Percentiles rank a stretch among this genome's conserved stretches.
Evolutionary conservation across 129 eudicot genomes (phyloP).

Genomic region (Arctium minus): DNA sequence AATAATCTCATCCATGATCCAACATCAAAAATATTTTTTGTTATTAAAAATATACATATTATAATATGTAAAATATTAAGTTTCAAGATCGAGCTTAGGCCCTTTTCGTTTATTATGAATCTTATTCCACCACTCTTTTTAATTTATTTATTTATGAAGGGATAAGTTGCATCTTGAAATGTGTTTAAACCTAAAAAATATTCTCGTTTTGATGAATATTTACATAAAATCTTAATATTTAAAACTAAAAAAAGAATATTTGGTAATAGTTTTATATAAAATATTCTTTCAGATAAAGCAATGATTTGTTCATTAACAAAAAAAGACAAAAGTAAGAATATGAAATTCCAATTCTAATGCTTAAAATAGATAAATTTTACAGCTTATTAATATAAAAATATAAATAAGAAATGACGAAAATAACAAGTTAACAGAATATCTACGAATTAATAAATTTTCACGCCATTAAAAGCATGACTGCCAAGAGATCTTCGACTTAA

Average conservation of each 20-base stretch:
- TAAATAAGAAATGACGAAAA: neutral
- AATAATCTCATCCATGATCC: too few relatives aligned
- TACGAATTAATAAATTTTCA: neutral
- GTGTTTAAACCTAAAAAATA: slow-evolving; percentile 2
- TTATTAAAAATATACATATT: neutral
- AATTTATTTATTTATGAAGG: neutral
- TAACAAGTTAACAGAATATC: neutral
- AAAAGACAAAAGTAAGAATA: neutral
- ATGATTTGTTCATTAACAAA: neutral
- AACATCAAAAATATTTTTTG: neutral
- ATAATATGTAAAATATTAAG: neutral
- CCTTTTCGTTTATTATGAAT: neutral
- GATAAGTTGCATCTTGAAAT: slow-evolving; percentile 8
- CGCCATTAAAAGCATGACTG: neutral
- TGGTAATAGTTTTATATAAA: neutral
- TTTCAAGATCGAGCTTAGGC: neutral
- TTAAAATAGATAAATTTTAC: neutral
- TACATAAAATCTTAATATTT: neutral
- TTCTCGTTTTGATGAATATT: slow-evolving; percentile 1
- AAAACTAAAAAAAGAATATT: neutral
- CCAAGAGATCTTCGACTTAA: neutral
- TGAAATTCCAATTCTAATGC: neutral
- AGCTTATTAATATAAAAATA: neutral
- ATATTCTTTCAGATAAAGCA: slow-evolving; percentile 7
- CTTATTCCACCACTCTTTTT: neutral